phyloP scores from a whole-genome alignment of 2,329 filamentous ascomycete species.

The Pestalotiopsis sp. region DNA sequence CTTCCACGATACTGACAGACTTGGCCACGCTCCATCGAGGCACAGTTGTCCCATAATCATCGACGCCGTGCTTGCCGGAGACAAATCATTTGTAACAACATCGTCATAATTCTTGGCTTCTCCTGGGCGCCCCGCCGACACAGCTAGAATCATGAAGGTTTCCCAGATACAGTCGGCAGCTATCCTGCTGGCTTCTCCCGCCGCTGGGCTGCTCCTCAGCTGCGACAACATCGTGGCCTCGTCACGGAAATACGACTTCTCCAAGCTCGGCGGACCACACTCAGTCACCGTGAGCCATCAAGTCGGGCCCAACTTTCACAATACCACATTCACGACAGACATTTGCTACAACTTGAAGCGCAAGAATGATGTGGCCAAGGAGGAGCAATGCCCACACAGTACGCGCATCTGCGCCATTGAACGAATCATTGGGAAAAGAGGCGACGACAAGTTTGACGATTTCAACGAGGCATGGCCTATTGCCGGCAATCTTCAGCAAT shows the following conservation, averaged over 20 bases:
- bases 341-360: slow-evolving; percentile 71
- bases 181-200: slow-evolving; percentile 36
- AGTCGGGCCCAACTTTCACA: slow-evolving; percentile 57
- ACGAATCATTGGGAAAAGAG: slow-evolving; percentile 50
- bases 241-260: slow-evolving; percentile 65
- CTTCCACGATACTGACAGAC: neutral
- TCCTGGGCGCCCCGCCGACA: neutral
- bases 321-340: slow-evolving; percentile 82
- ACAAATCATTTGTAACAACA: neutral
- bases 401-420: slow-evolving; percentile 82
- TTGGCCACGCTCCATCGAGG: neutral
- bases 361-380: slow-evolving; percentile 55
- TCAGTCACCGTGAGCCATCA: slow-evolving; percentile 64
- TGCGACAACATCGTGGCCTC: slow-evolving; percentile 66
- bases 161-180: slow-evolving; percentile 36
- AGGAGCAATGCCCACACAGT: slow-evolving; percentile 68
- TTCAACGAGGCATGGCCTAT: slow-evolving; percentile 68
- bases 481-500: slow-evolving; percentile 68
- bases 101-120: neutral
- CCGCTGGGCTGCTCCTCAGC: slow-evolving; percentile 51
- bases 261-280: slow-evolving; percentile 66
- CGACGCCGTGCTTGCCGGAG: neutral
- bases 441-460: slow-evolving; percentile 48
- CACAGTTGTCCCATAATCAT: neutral
- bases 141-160: slow-evolving; percentile 38